Conservation (phyloP, 208 protist species). For the Acanthamoeba royreba region DNA sequence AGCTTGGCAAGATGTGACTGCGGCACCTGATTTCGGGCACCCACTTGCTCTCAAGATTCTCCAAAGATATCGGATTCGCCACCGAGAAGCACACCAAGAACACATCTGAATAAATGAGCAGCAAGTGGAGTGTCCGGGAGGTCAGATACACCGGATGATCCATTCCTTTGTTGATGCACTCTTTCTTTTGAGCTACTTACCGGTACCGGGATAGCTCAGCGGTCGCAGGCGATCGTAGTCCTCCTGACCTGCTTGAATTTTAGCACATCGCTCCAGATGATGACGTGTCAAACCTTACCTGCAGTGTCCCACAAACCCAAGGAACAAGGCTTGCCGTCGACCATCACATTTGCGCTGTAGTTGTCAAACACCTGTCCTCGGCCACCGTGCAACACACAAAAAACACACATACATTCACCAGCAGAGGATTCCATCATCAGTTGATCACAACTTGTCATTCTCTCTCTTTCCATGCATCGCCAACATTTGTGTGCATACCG, state of each 20-base stretch:
- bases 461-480: no score
- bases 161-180: no score
- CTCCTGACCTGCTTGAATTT: neutral
- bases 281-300: conserved; percentile 73
- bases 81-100: neutral
- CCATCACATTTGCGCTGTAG: conserved; percentile 71
- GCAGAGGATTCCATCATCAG: no score
- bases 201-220: neutral
- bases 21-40: neutral
- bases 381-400: no score
- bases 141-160: no score
- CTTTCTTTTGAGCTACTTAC: no score
- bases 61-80: neutral
- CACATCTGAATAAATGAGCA: neutral
- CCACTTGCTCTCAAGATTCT: neutral
- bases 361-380: no score
- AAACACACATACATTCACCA: no score
- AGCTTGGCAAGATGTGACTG: neutral
- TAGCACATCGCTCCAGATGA: conserved; percentile 64
- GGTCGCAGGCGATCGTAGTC: conserved; percentile 6
- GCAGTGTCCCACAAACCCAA: conserved; percentile 81
- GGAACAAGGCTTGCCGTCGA: conserved; percentile 80
- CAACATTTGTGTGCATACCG: neutral
- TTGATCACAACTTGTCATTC: no score
- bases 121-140: no score